Base-by-base conservation (phyloP, 2,329 filamentous ascomycete genomes). In the Onygenales sp. region DNA sequence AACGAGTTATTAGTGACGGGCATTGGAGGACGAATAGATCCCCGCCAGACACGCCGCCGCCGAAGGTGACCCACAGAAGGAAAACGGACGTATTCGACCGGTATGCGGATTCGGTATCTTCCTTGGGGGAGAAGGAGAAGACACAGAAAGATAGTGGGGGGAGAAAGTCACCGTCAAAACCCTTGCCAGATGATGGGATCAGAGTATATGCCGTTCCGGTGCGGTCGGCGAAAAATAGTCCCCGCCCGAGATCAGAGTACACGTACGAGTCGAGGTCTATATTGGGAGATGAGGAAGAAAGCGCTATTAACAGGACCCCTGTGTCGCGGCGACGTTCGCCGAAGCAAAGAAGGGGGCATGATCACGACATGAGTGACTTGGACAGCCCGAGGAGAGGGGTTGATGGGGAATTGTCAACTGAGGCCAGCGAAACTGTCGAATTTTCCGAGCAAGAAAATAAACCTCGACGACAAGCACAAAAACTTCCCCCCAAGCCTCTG, bases 1-100 rank as follows among this genome's bases (percentile, higher is more conserved):
- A 95, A 77, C 83, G 91, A 58, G 88, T 97, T 52, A 83, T 96
- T 56, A 96, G 91, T 67, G 92, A 97, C 71, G 86, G 87, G 52
- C 88, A 95, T 71, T 97, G 92, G 67, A 80, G 78, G 56, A 77
- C 76, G 55, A 78, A 76, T 56, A 77, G 74, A 54, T 77, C 68
- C 53, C 70, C 77, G 7, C 67, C 75, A 0, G 74, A 70, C 55
- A 61, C 65, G 14, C 66, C 64, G 39, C 54, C 64, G 40, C 56
- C 68, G 42, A 65, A 75, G 65, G 51, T 69, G 64, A 61, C 68
- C 62, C 58, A 61, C 11, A 67, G 65, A 21, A 77, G 74, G 59
- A 69, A 74, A 52, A 70, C 75, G 10, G 72, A 65, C 32, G 58
- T 68, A 49, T 68, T 71, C 56, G 61, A 60, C 10, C 55, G 62